Evolutionary conservation across 805 yeast species (phyloP).

Genomic region (Saturnispora galanensis): DNA sequence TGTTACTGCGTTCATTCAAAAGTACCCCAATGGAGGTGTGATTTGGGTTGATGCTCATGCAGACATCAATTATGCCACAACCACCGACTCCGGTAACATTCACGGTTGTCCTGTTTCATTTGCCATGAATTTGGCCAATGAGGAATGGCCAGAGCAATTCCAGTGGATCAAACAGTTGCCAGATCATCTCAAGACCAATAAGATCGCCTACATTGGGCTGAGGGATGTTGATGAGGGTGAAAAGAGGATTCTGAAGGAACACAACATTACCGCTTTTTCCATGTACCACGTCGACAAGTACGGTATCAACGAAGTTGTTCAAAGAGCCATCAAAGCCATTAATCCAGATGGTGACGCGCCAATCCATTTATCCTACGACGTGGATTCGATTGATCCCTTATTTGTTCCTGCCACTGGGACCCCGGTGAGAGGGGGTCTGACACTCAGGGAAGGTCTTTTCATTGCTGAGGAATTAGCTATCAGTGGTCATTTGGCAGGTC

Average conservation of each 20-base stretch:
- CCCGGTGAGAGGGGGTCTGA: constrained; percentile 92
- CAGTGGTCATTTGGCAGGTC: constrained; percentile 76
- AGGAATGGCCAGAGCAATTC: constrained; percentile 61
- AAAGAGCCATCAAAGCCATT: constrained; percentile 75
- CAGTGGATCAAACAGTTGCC: constrained; percentile 50
- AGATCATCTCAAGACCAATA: constrained; percentile 54
- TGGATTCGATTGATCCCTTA: constrained; percentile 92
- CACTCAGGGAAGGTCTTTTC: constrained; percentile 89
- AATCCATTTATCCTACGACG: constrained; percentile 86
- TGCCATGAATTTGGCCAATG: constrained; percentile 68
- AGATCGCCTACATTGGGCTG: constrained; percentile 86
- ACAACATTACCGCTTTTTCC: constrained; percentile 74
- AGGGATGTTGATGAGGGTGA: constrained; percentile 90
- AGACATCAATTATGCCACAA: constrained; percentile 81
- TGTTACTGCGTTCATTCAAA: constrained; percentile 68
- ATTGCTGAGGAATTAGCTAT: constrained; percentile 87
- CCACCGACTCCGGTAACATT: constrained; percentile 80
- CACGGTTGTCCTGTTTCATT: constrained; percentile 97
- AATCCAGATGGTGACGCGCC: constrained; percentile 66
- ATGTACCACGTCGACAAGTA: constrained; percentile 95
- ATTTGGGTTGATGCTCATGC: constrained; percentile 99
- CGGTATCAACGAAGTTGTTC: constrained; percentile 86
- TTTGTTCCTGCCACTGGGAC: constrained; percentile 97
- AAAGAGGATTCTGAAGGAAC: constrained; percentile 57
- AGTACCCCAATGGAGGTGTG: constrained; percentile 79